A percentile compares a stretch with the other conserved stretches of the same genome.
These are phyloP conservation scores for Marsdenia floribunda DNA, from an alignment of 257 asterid genomes.

Conservation along the genomic window DNA sequence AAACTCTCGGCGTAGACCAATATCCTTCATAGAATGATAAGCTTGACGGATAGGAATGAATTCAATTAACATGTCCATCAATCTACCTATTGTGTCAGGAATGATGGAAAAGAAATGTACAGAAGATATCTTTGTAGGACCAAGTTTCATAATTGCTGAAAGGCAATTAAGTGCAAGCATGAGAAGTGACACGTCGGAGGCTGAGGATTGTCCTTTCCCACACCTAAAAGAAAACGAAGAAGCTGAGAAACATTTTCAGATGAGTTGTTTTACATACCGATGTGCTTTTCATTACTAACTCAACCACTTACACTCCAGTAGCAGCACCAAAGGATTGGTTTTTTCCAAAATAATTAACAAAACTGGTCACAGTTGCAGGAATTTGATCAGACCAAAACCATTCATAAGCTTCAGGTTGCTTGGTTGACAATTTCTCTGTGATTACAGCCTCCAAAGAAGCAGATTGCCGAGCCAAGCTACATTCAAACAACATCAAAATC, in stretches of 20 bases:
- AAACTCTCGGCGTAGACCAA: conserved; percentile 82
- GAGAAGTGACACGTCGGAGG: conserved; percentile 65
- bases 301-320: conserved; percentile 58
- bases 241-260: not conserved
- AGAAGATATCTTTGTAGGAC: conserved; percentile 85
- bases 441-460: conserved; percentile 81
- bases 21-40: conserved; percentile 60
- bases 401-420: conserved; percentile 68
- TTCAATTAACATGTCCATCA: conserved; percentile 91
- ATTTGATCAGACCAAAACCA: conserved; percentile 93
- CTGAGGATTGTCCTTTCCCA: conserved; percentile 42
- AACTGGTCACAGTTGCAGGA: conserved; percentile 63
- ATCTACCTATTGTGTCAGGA: conserved; percentile 75
- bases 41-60: conserved; percentile 67
- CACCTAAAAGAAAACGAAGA: conserved; percentile 43
- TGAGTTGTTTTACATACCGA: not conserved
- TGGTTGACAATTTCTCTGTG: conserved; percentile 62
- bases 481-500: conserved; percentile 22
- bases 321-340: conserved; percentile 59
- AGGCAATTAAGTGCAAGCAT: conserved; percentile 87
- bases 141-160: conserved; percentile 86
- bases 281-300: conserved; percentile 6
- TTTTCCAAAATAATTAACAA: conserved; percentile 65
- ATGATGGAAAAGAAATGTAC: conserved; percentile 65
- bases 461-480: conserved; percentile 70